phyloP scores from a whole-genome alignment of 257 asterid species.

The Lantana camara region DNA sequence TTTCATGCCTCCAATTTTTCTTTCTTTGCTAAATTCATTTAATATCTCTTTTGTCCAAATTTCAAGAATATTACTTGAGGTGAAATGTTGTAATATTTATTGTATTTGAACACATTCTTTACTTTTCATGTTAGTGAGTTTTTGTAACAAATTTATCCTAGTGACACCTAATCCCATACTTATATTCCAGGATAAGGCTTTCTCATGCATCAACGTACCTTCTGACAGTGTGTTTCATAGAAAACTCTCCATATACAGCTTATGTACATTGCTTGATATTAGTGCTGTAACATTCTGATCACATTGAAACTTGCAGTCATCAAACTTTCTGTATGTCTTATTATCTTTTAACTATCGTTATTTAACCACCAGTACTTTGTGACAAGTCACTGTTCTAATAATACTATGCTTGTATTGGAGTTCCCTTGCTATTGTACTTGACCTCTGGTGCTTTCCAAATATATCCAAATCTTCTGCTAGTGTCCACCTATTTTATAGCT shows the following conservation, averaged over 20 bases:
- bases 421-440: conserved; percentile 16
- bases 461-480: conserved; percentile 8
- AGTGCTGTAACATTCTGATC: conserved; percentile 5
- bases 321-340: background rate
- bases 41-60: too few species aligned
- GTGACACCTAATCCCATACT: too few species aligned
- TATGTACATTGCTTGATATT: conserved; percentile 9
- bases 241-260: conserved; percentile 1
- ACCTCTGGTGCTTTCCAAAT: conserved; percentile 14
- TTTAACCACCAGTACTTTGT: conserved; percentile 4
- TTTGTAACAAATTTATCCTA: too few species aligned
- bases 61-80: too few species aligned
- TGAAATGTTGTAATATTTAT: too few species aligned
- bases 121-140: too few species aligned
- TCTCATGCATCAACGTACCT: too few species aligned
- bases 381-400: background rate
- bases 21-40: too few species aligned
- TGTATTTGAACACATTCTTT: too few species aligned
- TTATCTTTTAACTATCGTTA: conserved; percentile 8
- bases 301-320: conserved; percentile 3
- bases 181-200: too few species aligned
- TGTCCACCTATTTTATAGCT: conserved; percentile 7
- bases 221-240: background rate
- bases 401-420: background rate
- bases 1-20: too few species aligned